Conservation (phyloP, 306 rosid genomes). For the Quercus gilva region DNA sequence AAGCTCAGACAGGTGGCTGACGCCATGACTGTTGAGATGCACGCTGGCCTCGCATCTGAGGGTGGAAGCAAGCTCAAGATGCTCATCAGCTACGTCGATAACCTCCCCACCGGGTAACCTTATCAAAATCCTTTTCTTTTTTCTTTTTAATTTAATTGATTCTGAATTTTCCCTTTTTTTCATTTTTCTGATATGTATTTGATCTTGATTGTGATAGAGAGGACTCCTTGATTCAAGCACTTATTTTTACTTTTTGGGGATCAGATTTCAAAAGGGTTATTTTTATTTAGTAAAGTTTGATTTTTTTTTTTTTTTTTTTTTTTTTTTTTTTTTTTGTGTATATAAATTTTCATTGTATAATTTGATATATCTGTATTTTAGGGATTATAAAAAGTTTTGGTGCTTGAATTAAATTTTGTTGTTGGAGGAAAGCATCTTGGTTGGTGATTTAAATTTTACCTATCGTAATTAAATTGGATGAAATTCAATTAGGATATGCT, state of each 20-base stretch:
- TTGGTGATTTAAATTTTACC: background rate
- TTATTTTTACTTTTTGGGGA: background rate
- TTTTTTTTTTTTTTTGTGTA: no score
- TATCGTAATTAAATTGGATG: background rate
- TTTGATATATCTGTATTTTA: no score
- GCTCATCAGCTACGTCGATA: constrained; percentile 86
- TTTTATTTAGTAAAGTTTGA: background rate
- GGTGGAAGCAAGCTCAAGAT: constrained; percentile 97
- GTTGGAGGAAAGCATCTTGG: background rate
- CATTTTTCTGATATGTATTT: background rate
- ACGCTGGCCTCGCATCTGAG: constrained; percentile 92
- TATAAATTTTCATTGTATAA: background rate
- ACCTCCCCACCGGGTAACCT: constrained; percentile 87
- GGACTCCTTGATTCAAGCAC: background rate
- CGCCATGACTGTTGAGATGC: constrained; percentile 95
- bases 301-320: background rate
- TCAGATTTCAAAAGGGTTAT: background rate
- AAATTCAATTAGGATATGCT: background rate
- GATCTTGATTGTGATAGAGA: background rate
- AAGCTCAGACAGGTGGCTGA: constrained; percentile 77
- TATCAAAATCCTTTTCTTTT: background rate
- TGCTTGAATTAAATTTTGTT: background rate
- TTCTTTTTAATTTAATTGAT: background rate
- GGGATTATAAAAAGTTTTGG: no score
- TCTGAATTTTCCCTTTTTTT: background rate